Percentiles rank a stretch among this genome's conserved stretches.
These are phyloP conservation scores for Tulasnella sp. DNA, from an alignment of 768 basidiomycete genomes.

Conservation along the genomic window DNA sequence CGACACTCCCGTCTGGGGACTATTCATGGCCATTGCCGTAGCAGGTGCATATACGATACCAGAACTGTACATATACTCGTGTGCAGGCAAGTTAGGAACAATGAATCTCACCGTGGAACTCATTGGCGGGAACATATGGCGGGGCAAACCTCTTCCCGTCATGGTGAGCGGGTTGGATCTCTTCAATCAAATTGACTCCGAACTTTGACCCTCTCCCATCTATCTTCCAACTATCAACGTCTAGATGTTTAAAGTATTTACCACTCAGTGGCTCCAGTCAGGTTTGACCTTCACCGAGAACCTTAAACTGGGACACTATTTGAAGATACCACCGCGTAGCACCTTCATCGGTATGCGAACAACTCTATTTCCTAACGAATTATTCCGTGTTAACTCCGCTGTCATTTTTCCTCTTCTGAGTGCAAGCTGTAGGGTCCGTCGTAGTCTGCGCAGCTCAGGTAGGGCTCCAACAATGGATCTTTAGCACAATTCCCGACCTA, in stretches of 20 bases:
- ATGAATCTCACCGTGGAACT: constrained; percentile 34
- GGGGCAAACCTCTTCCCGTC: constrained; percentile 32
- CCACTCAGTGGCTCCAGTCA: constrained; percentile 23
- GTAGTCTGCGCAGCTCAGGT: constrained; percentile 29
- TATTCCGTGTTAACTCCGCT: not conserved
- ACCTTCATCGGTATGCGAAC: constrained; percentile 27
- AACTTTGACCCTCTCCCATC: too few relatives aligned
- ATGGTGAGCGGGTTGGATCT: constrained; percentile 26
- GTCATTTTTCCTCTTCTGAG: constrained; percentile 15
- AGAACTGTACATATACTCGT: constrained; percentile 33
- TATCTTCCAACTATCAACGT: too few relatives aligned
- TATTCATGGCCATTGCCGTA: constrained; percentile 28
- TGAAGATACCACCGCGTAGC: constrained; percentile 36
- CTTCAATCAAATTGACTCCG: too few relatives aligned
- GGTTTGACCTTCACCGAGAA: constrained; percentile 24
- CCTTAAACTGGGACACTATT: constrained; percentile 35
- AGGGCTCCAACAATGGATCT: constrained; percentile 30
- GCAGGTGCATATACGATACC: constrained; percentile 33
- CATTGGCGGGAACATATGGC: constrained; percentile 32
- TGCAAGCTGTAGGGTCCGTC: constrained; percentile 26
- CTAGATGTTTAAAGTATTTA: constrained; percentile 32
- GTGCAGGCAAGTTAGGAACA: constrained; percentile 27
- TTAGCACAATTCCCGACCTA: constrained; percentile 28
- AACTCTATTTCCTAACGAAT: not conserved
- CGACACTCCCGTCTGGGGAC: constrained; percentile 40